Evolutionary conservation across 1,284 basidiomycete genomes (phyloP), one percentile per base, ranked within the genome.

Genomic region (Porodaedalea pini): DNA sequence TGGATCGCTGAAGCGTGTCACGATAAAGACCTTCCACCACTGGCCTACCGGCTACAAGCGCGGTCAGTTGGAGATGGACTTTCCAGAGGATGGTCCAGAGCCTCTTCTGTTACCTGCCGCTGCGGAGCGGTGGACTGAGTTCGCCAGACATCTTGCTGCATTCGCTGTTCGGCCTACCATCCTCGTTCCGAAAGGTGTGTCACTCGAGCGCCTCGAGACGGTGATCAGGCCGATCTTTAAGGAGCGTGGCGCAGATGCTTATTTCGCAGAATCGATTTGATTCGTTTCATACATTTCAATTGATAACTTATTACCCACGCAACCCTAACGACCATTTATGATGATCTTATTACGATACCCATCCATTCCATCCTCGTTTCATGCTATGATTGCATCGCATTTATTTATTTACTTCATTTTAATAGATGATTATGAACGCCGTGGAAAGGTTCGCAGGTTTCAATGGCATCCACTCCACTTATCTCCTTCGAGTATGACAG

Each of bases 21-120:
- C 31, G 8, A 45, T 57, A 49, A 57, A 52, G 50, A 45, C 50
- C 15, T 57, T 57, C 17, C 56, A 57, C 25, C 40, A 44, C 37
- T 43, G 39, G 40, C 45, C 34, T n/a, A 41, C 54, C 4, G 47
- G 54, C 34, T 34, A 29, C 27, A 50, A 41, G 27, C 44, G 47
- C 21, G 36, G 45, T 23, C 47, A 34, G 37, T 36, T 56, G 10
- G 19, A 27, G 41, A 19, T 51, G 4, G 32, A 44, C 17, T 39
- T 45, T 21, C 15, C 56, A 10, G 41, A 45, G 23, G 39, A 25
- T 21, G 29, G 23, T 10, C 10, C 19, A 5, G 50, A 39, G 15
- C 31, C 39, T 15, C 13, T 6, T 13, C 40, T 57, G 10, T 21
- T 40, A 31, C 39, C 34, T 4, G 41, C 37, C 11, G 29, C n/a